Evolutionary conservation across 2,329 filamentous ascomycete species (phyloP), one percentile per base, ranked within the genome.

Genomic region (Penicillium capsulatum): DNA sequence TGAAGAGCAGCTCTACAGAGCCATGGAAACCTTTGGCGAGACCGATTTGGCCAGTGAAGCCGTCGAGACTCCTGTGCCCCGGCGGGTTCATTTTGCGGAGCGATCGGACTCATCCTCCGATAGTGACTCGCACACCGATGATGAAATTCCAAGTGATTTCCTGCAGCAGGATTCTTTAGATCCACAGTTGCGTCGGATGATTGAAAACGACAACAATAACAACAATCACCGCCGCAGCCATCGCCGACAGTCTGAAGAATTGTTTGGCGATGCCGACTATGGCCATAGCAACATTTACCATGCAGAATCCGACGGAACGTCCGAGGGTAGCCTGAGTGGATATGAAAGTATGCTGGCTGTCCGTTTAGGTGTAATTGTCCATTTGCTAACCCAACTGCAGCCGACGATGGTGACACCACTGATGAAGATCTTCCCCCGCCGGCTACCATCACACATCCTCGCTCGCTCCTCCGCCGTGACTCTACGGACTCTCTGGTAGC

Each of bases 101-200:
- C 77, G 81, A 44, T 78, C 76, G 2, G 81, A 79, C 37, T 80
- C 81, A 35, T 77, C 64, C 10, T 66, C 83, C 40, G 83, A 86
- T 51, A 84, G 77, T 45, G 60, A 64, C 26, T 65, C 63, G 2
- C 61, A 64, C 39, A 64, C 60, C 1, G 63, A 78, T 44, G 77
- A 80, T 47, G 77, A 88, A 48, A 87, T 87, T 46, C 83, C 85
- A 1, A 81, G 89, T 58, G 81, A 91, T 43, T 91, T 91, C 61
- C 73, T 90, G 40, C 80, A 84, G 34, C 84, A 89, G 63, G 83
- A 80, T 57, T 75, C 78, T 11, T 72, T 91, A 4, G 84, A 88
- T 53, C 82, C 84, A 4, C 74, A 75, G 36, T 80, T 91, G 56
- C 83, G 84, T 48, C 77, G 79, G 29, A 81, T 86, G 66, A 83